Evolutionary conservation across 2,329 filamentous ascomycete genomes (phyloP).

Genomic region (Xylariaceae sp.): DNA sequence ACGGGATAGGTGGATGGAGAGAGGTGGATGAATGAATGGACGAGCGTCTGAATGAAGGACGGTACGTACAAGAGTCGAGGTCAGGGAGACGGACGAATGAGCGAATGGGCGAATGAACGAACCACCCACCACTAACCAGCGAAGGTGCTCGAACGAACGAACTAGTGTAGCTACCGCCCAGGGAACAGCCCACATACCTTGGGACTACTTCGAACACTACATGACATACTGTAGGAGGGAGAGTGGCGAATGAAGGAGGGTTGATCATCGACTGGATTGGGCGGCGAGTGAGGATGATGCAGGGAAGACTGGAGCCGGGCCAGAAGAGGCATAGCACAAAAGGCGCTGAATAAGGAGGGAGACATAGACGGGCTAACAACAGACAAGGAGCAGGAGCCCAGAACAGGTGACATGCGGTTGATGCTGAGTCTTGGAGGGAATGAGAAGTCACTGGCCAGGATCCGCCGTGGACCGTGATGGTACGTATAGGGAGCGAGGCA

Average conservation of each 20-base stretch:
- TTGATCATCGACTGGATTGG: slow-evolving; percentile 26
- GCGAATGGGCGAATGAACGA: slow-evolving; percentile 10
- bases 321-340: slow-evolving; percentile 24
- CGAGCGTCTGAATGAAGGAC: not conserved
- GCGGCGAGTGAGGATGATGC: slow-evolving; percentile 32
- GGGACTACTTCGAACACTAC: not conserved
- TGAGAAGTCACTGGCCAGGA: slow-evolving; percentile 6
- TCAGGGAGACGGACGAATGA: slow-evolving; percentile 4
- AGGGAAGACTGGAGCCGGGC: slow-evolving; percentile 22
- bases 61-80: slow-evolving; percentile 6
- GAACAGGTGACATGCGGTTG: slow-evolving; percentile 11
- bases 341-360: slow-evolving; percentile 13
- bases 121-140: slow-evolving; percentile 1
- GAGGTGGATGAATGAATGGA: slow-evolving; percentile 23
- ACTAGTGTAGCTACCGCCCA: slow-evolving; percentile 3
- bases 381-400: slow-evolving; percentile 7
- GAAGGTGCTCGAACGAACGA: slow-evolving; percentile 21
- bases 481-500: not conserved
- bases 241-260: slow-evolving; percentile 23
- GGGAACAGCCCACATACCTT: slow-evolving; percentile 2
- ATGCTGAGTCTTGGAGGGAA: slow-evolving; percentile 1
- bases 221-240: not conserved
- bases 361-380: slow-evolving; percentile 3
- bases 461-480: not conserved
- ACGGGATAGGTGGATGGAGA: slow-evolving; percentile 24